Conservation (phyloP, 208 protist species). For the Leishmania aethiopica region DNA sequence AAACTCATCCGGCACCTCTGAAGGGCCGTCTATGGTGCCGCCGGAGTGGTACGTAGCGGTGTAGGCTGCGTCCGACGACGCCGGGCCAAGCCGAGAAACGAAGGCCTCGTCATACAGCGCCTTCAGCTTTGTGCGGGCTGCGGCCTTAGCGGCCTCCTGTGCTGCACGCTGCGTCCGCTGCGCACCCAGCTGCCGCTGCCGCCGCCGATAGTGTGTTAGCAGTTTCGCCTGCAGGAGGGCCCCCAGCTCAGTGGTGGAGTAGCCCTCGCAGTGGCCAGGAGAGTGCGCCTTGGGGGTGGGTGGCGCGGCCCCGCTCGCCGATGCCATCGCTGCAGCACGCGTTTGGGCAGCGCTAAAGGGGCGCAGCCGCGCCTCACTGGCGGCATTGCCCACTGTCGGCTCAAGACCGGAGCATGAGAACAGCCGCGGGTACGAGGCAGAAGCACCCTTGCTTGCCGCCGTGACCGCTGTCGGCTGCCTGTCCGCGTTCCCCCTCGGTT, state of each 20-base stretch:
- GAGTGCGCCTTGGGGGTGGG: slow-evolving; percentile 9
- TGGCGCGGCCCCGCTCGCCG: not conserved
- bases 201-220: slow-evolving; percentile 40
- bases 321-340: not conserved
- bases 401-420: slow-evolving; percentile 4
- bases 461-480: not conserved
- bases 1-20: not conserved
- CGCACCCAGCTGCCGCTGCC: slow-evolving; percentile 41
- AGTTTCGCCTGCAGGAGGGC: slow-evolving; percentile 54
- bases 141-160: slow-evolving; percentile 30
- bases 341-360: not conserved
- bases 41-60: slow-evolving; percentile 13
- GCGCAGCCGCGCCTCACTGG: slow-evolving; percentile 9
- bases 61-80: not conserved
- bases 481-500: not conserved
- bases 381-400: not conserved
- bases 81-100: slow-evolving; percentile 6
- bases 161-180: slow-evolving; percentile 33
- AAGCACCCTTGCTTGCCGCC: not conserved
- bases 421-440: not conserved
- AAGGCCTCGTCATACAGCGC: slow-evolving; percentile 51
- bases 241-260: slow-evolving; percentile 59
- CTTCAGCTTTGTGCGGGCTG: slow-evolving; percentile 42
- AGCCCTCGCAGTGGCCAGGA: slow-evolving; percentile 26
- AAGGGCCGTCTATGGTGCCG: not conserved